These are phyloP conservation scores for Penicillium malachiteum DNA, from an alignment of 495 filamentous ascomycete genomes.

Conservation along the genomic window DNA sequence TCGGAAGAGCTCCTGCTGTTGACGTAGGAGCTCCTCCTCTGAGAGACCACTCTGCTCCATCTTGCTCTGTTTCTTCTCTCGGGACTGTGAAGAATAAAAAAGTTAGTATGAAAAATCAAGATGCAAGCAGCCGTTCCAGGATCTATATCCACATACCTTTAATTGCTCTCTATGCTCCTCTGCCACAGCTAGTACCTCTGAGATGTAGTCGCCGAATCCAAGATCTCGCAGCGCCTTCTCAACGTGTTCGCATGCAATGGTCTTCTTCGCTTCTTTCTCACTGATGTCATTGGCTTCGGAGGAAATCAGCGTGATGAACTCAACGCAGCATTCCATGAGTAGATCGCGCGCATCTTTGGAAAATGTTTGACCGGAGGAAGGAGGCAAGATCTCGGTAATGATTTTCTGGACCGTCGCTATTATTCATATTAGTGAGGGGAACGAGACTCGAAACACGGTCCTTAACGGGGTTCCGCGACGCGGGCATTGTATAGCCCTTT, in stretches of 20 bases:
- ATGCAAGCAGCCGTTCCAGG: neutral
- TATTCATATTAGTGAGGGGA: constrained; percentile 10
- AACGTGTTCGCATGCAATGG: constrained; percentile 94
- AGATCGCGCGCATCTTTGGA: constrained; percentile 92
- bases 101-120: neutral
- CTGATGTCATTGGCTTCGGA: constrained; percentile 98
- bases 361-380: constrained; percentile 69
- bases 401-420: constrained; percentile 97
- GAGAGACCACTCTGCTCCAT: constrained; percentile 90
- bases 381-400: constrained; percentile 84
- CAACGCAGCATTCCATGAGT: constrained; percentile 97
- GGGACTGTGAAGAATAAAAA: constrained; percentile 56
- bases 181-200: constrained; percentile 81
- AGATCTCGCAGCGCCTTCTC: constrained; percentile 87
- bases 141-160: constrained; percentile 59
- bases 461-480: neutral
- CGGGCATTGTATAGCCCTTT: neutral
- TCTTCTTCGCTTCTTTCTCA: constrained; percentile 98
- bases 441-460: neutral
- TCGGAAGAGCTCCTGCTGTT: constrained; percentile 89
- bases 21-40: constrained; percentile 80
- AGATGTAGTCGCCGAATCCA: constrained; percentile 87
- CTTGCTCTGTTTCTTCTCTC: constrained; percentile 96
- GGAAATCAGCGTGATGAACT: constrained; percentile 97
- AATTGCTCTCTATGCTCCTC: constrained; percentile 89